Evolutionary conservation across 2,329 filamentous ascomycete genomes (phyloP).

Genomic region (Corinectria fuckeliana): DNA sequence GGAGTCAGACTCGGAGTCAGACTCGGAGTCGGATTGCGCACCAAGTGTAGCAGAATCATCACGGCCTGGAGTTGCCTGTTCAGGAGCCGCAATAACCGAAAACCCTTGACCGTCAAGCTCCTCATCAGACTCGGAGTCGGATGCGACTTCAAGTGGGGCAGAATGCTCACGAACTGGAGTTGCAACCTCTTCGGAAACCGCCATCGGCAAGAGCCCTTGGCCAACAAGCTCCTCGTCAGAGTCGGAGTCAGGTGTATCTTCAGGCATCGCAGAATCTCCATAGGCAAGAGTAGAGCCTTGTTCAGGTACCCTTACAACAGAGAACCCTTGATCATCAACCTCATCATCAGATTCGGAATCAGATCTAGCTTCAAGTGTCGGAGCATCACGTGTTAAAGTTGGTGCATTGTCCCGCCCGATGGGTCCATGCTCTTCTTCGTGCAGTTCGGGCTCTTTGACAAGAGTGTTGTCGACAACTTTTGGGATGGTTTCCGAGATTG

Average conservation of each 20-base stretch:
- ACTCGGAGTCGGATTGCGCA: background rate
- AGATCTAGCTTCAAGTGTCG: background rate
- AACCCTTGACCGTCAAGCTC: background rate
- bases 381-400: background rate
- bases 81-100: background rate
- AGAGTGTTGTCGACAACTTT: background rate
- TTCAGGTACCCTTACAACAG: too few relatives aligned
- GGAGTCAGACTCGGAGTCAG: background rate
- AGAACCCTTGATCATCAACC: background rate
- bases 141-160: background rate
- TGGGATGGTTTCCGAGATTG: background rate
- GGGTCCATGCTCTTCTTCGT: background rate
- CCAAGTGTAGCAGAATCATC: background rate
- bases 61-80: background rate
- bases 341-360: background rate
- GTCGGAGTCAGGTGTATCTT: background rate
- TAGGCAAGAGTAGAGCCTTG: too few relatives aligned
- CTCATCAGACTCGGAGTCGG: background rate
- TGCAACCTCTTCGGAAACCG: background rate
- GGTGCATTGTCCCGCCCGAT: background rate
- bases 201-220: background rate
- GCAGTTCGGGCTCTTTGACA: background rate
- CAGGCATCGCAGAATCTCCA: background rate
- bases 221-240: background rate
- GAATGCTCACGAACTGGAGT: background rate